Evolutionary conservation across 2,329 filamentous ascomycete species (phyloP), one percentile per base, ranked within the genome.

Genomic region (Penicillium rolfsii): DNA sequence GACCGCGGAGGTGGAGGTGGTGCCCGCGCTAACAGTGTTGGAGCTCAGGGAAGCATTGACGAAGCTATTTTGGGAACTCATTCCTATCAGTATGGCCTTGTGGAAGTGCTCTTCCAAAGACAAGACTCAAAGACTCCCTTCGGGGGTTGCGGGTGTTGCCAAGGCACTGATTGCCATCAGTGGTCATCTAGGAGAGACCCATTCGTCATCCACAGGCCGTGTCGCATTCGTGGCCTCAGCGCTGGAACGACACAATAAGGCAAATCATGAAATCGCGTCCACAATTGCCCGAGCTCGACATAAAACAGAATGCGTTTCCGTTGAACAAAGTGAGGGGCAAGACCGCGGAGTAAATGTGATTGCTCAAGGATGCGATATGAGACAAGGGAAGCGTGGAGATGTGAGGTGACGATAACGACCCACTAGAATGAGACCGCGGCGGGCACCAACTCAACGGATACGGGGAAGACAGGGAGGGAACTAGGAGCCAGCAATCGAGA

Each of bases 21-120:
- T 70, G 64, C 70, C 73, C 56, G 71, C 71, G 63, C 68, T 73
- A 43, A 68, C 68, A 59, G 70, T 68, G 63, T 72, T 72, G 59
- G 74, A 72, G 68, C 73, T 71, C 61, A 74, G 67, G 68, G 63
- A 70, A 67, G 70, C 67, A 71, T 78, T 74, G 71, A 67, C 65
- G 62, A 72, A 66, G 66, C 73, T 72, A 64, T 68, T 73, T 68
- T 74, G 73, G 67, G 74, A 76, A 77, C 71, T 79, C 77, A 79
- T 79, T 74, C 75, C 77, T 74, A 64, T 65, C 63, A 69, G 64
- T 60, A 50, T 63, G 56, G 57, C 54, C 48, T 55, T 55, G 63
- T 52, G 55, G 63, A 62, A 60, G 59, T 58, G 36, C 55, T 45
- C 52, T 45, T 64, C 61, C 59, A 63, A 67, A 63, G 60, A 59